These are phyloP conservation scores for Stylonectria norvegica DNA, from an alignment of 2,329 filamentous ascomycete species.

Conservation along the genomic window DNA sequence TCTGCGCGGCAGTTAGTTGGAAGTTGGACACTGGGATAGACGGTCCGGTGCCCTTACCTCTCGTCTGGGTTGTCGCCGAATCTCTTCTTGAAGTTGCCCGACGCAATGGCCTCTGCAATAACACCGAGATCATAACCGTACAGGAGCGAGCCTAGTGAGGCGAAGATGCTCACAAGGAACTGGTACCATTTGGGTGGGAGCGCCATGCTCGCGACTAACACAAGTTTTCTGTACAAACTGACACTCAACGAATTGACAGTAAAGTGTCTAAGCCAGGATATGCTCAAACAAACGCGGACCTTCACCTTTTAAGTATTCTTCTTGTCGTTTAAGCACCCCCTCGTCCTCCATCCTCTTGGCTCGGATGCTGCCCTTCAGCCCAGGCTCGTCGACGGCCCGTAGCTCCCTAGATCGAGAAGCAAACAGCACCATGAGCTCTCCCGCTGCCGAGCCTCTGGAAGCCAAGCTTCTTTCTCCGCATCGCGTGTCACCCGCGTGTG, in stretches of 20 bases:
- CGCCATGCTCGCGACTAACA: constrained; percentile 29
- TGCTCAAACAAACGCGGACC: no score
- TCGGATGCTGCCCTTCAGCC: not conserved
- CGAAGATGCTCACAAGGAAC: constrained; percentile 52
- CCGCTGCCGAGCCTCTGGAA: no score
- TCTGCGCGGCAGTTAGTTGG: constrained; percentile 1
- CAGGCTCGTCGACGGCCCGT: not conserved
- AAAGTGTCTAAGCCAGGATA: no score
- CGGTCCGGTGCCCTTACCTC: constrained; percentile 28
- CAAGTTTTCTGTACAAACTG: not conserved
- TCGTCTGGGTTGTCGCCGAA: constrained; percentile 38
- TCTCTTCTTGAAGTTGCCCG: constrained; percentile 38
- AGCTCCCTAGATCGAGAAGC: not conserved
- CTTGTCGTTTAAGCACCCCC: no score
- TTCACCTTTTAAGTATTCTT: not conserved
- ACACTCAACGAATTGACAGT: no score
- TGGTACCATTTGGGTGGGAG: constrained; percentile 46
- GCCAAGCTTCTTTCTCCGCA: not conserved
- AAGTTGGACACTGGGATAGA: not conserved
- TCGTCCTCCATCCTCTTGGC: not conserved
- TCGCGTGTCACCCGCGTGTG: not conserved
- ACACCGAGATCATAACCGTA: constrained; percentile 56
- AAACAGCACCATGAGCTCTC: not conserved
- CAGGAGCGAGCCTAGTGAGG: constrained; percentile 52
- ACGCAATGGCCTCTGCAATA: constrained; percentile 51